Evolutionary conservation across 768 basidiomycete species (phyloP).

Genomic region (Naganishia onofrii): DNA sequence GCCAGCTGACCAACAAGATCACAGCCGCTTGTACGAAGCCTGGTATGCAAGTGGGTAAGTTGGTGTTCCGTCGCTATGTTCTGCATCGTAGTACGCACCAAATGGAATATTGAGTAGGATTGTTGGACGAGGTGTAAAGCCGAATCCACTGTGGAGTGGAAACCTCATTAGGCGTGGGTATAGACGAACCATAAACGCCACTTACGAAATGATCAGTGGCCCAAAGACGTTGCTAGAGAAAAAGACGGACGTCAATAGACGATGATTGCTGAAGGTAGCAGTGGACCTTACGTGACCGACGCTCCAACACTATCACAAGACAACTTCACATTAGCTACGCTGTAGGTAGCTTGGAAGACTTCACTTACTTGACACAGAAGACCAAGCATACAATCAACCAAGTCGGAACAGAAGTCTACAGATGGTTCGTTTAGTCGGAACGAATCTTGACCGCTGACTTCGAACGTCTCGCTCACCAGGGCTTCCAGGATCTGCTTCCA

Average conservation of each 20-base stretch:
- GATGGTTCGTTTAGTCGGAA: too few relatives aligned
- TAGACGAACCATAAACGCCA: not conserved
- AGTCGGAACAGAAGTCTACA: conserved; percentile 21
- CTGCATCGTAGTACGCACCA: conserved; percentile 34
- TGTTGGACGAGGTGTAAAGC: conserved; percentile 30
- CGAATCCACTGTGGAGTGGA: conserved; percentile 32
- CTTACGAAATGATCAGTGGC: conserved; percentile 53
- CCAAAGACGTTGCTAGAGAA: conserved; percentile 49
- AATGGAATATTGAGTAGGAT: conserved; percentile 44
- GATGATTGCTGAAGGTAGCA: not conserved
- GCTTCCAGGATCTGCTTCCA: conserved; percentile 37
- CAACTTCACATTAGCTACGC: not conserved
- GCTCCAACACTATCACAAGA: conserved; percentile 2
- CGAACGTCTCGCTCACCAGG: not conserved
- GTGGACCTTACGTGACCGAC: conserved; percentile 31
- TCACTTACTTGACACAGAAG: conserved; percentile 55
- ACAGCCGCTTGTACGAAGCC: conserved; percentile 41
- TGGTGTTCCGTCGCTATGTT: too few relatives aligned
- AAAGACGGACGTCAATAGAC: not conserved
- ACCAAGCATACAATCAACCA: conserved; percentile 37
- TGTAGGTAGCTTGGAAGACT: not conserved
- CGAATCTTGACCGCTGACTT: not conserved
- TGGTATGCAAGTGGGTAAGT: conserved; percentile 28
- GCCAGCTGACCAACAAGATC: conserved; percentile 40
- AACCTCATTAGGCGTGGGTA: too few relatives aligned